Base-by-base conservation (phyloP, 2,329 filamentous ascomycete genomes). In the Cladophialophora bantiana region DNA sequence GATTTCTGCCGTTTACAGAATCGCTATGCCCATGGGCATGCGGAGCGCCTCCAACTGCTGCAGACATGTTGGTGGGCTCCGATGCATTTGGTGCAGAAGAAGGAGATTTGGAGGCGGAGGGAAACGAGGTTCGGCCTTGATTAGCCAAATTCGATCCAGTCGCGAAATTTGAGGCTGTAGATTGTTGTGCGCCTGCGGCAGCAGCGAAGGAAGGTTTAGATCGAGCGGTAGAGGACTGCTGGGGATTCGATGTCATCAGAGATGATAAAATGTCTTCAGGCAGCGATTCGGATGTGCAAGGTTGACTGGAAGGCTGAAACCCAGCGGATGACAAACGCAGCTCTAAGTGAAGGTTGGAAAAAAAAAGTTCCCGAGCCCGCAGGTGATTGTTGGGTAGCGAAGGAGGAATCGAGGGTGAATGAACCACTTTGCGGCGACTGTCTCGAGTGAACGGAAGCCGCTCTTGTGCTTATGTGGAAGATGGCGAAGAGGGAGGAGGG, bases 361-460 rank as follows among this genome's bases (percentile, higher is more conserved):
- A 26, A 55, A 26, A 48, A 58, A 56, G 40, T 50, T 50, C 45
- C 45, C 45, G 45, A 50, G 45, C 45, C 45, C 45, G 45, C 35
- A 42, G 45, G 34, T 59, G 36, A 58, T 42, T 35, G 6, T 48
- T 35, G 45, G 34, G 34, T 38, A 50, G 50, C 59, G 59, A 59
- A 56, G 20, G 36, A 59, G 50, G 40, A 48, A 52, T 45, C 31
- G 58, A 45, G 42, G 45, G 38, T 48, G 10, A 42, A 42, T 53
- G 42, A 54, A 66, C 65, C 66, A 69, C 67, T 64, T 67, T 65
- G 69, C 68, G 69, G 71, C 71, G 71, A 73, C 71, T 73, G 66
- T 72, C 70, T 73, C 71, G 70, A 73, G 62, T 73, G 66, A 73
- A 73, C 70, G 71, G 71, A 72, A 73, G 71, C 71, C 71, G 71